phyloP scores from a whole-genome alignment of 257 asterid genomes.

The Nicotiana tomentosiformis region DNA sequence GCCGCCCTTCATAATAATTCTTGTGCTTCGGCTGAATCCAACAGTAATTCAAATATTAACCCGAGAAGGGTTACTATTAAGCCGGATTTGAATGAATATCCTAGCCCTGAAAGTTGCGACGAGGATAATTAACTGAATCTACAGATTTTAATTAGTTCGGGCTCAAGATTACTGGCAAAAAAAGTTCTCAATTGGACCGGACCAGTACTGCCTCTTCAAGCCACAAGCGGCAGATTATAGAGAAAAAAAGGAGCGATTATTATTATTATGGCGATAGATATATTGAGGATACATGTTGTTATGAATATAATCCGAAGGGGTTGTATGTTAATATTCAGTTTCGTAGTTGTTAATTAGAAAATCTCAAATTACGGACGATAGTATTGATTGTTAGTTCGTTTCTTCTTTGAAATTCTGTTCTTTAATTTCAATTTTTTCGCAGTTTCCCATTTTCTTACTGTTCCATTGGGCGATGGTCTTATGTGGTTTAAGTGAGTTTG shows the following conservation, averaged over 20 bases:
- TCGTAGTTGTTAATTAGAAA: not conserved
- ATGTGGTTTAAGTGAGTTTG: not conserved
- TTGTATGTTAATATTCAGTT: conserved; percentile 21
- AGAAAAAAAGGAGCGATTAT: not conserved
- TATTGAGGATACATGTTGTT: not conserved
- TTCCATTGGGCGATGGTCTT: not conserved
- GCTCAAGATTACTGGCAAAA: not conserved
- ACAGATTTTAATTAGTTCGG: too few relatives aligned
- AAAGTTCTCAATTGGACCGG: too few relatives aligned
- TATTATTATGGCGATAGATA: not conserved
- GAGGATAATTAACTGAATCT: conserved; percentile 34
- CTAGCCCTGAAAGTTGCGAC: conserved; percentile 61
- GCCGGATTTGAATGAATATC: conserved; percentile 84
- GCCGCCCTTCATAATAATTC: conserved; percentile 6
- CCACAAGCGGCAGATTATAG: not conserved
- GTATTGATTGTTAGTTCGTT: not conserved
- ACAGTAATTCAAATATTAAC: not conserved
- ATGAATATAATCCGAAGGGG: conserved; percentile 40
- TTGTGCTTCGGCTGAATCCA: not conserved
- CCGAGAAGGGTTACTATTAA: conserved; percentile 32
- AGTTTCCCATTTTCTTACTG: not conserved
- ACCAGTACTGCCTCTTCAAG: not conserved
- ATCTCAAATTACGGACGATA: not conserved
- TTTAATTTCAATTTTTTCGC: not conserved
- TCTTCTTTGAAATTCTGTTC: not conserved